Evolutionary conservation across 2,329 filamentous ascomycete species (phyloP).

Genomic region (Cladosporium sp.): DNA sequence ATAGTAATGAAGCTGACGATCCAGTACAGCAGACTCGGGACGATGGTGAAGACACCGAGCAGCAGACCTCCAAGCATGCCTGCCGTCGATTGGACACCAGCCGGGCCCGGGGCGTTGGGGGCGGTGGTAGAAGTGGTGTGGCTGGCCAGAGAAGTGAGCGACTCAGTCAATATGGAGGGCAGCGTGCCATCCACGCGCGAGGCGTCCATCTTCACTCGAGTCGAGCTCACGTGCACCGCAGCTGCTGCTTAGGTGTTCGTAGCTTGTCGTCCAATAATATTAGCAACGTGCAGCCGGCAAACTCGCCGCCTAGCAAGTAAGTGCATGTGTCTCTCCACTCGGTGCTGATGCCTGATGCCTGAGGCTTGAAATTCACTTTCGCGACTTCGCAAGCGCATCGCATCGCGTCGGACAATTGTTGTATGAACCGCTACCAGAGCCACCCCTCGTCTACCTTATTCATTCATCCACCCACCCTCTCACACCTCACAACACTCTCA

Average conservation of each 20-base stretch:
- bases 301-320: background rate
- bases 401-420: conserved; percentile 2
- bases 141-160: conserved; percentile 10
- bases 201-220: conserved; percentile 11
- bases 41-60: conserved; percentile 41
- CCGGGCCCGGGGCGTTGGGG: background rate
- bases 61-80: conserved; percentile 37
- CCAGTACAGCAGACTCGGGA: conserved; percentile 70
- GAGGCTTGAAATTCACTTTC: conserved; percentile 3
- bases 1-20: conserved; percentile 82
- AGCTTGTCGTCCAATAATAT: conserved; percentile 14
- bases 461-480: background rate
- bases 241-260: background rate
- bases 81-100: conserved; percentile 22
- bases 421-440: background rate
- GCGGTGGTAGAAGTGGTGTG: conserved; percentile 3
- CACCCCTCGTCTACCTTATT: background rate
- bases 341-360: background rate
- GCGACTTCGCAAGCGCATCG: conserved; percentile 9
- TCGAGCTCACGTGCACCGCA: conserved; percentile 1
- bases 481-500: background rate
- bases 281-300: conserved; percentile 9
- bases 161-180: conserved; percentile 7
- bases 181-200: conserved; percentile 9
- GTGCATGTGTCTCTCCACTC: background rate